Conservation (phyloP, 306 rosid species). For the Citrullus mucosospermus region DNA sequence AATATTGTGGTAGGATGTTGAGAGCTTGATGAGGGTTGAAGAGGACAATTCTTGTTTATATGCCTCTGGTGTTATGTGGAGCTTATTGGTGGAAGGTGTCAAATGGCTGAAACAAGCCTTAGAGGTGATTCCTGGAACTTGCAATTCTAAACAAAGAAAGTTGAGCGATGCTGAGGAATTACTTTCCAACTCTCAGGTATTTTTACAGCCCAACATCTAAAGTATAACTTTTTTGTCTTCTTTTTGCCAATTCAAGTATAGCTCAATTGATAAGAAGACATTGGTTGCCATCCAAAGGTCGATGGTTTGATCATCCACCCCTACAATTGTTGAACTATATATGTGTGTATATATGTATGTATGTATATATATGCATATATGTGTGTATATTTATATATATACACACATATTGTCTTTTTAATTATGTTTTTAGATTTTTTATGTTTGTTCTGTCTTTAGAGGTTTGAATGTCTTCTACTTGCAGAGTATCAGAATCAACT, state of each 20-base stretch:
- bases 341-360: too few relatives aligned
- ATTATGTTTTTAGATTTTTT: background rate
- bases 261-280: background rate
- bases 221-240: background rate
- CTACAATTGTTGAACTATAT: background rate
- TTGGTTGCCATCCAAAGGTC: too few relatives aligned
- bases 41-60: conserved; percentile 28
- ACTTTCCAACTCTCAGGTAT: conserved; percentile 46
- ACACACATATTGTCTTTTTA: background rate
- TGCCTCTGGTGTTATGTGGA: conserved; percentile 42
- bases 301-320: background rate
- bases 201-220: background rate
- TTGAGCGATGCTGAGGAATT: conserved; percentile 60
- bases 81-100: conserved; percentile 40
- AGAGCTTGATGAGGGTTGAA: conserved; percentile 34
- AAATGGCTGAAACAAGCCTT: conserved; percentile 69
- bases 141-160: conserved; percentile 34
- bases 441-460: background rate
- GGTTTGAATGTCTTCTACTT: conserved; percentile 14
- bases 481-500: conserved; percentile 50
- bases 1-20: conserved; percentile 47
- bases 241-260: background rate
- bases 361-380: too few relatives aligned
- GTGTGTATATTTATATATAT: too few relatives aligned
- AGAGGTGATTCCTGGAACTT: conserved; percentile 36